A percentile compares a stretch with the other conserved stretches of the same genome.
These are phyloP conservation scores for Schizonepeta tenuifolia DNA, from an alignment of 257 asterid genomes.

Conservation along the genomic window DNA sequence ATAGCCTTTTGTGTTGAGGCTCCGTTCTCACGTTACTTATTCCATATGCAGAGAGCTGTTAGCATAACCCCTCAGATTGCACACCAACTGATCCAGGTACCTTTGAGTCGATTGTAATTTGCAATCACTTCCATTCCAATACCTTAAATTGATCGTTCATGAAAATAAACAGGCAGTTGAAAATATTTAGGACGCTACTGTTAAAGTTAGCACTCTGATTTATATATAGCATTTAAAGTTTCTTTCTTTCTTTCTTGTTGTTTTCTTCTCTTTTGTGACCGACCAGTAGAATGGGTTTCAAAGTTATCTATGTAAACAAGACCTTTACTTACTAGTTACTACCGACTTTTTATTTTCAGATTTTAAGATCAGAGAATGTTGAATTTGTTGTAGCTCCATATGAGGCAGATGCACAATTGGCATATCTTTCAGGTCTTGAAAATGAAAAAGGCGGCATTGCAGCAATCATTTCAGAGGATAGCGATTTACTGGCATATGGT, in stretches of 20 bases:
- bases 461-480: constrained; percentile 82
- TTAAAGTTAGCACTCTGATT: background rate
- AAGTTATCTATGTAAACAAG: background rate
- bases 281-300: background rate
- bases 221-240: background rate
- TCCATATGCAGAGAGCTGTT: constrained; percentile 64
- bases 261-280: background rate
- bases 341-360: constrained; percentile 44
- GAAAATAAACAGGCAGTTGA: background rate
- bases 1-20: background rate
- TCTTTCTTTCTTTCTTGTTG: background rate
- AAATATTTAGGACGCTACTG: constrained; percentile 5
- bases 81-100: constrained; percentile 77
- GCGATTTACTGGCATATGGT: constrained; percentile 74
- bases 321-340: constrained; percentile 10
- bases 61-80: constrained; percentile 75
- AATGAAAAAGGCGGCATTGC: constrained; percentile 63
- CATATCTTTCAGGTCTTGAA: constrained; percentile 61
- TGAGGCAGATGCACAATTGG: constrained; percentile 90
- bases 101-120: background rate
- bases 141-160: background rate
- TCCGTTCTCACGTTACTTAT: constrained; percentile 19
- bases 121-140: background rate
- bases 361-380: constrained; percentile 63
- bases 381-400: constrained; percentile 86